Evolutionary conservation across 2,329 filamentous ascomycete species (phyloP), one percentile per base, ranked within the genome.

Genomic region (Xylariaceae sp.): DNA sequence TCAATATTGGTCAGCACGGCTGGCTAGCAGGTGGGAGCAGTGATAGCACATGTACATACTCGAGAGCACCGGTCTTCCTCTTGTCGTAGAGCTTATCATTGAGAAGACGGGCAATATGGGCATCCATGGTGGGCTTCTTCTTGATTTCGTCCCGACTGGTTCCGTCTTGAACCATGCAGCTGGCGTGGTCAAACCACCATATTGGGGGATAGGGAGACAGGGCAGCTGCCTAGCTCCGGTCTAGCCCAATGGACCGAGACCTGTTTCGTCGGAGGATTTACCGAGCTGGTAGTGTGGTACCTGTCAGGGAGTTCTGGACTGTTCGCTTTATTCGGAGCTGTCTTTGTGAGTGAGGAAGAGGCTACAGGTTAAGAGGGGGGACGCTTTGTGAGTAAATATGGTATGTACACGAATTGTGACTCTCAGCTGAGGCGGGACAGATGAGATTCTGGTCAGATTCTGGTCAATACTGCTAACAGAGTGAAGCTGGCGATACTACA

Each of bases 31-130:
- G 50, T 35, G 8, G 52, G 42, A 50, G 51, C 53, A 15, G 8
- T 10, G 8, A 42, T 37, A 39, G 17, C 15, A 53, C 17, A 42
- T 18, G 56, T 39, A 62, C 88, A 71, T 86, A 96, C 92, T 99
- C 94, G 59, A 99, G 84, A 69, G 95, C 94, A 65, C 94, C 94
- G 71, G 92, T 88, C 77, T 99, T 99, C 73, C 95, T 86, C 80
- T 95, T 96, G 74, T 99, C 94, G 75, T 99, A 99, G 72, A 97
- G 88, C 84, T 97, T 99, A 78, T 99, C 94, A 74, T 95, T 96
- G 73, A 99, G 82, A 67, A 92, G 84, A 69, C 93, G 90, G 76
- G 95, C 91, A 73, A 97, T 90, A 73, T 87, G 88, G 71, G 84
- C 81, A 79, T 97, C 93, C 92, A 97, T 97, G 70, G 60, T 71